Percentiles rank a stretch among this genome's conserved stretches.
Evolutionary conservation across 225 moss, liverwort and hornwort genomes (phyloP).

Genomic region (Physcomitrellopsis africana): DNA sequence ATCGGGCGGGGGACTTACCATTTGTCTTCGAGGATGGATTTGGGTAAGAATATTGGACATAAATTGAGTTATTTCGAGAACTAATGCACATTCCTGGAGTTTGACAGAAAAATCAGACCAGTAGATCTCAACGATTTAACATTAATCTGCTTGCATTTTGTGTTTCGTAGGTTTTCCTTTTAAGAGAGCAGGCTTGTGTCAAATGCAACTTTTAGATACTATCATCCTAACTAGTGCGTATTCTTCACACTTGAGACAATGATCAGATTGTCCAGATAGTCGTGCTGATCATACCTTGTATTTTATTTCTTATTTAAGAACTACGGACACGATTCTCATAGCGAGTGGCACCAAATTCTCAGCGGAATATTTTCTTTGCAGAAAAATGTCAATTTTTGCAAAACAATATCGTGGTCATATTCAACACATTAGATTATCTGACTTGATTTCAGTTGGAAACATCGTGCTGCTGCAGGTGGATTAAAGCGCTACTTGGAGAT

Average conservation of each 20-base stretch:
- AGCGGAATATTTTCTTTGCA: not conserved
- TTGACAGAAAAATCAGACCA: too few species aligned
- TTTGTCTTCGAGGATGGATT: slow-evolving; percentile 84
- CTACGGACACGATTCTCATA: not conserved
- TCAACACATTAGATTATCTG: too few species aligned
- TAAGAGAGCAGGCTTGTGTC: not conserved
- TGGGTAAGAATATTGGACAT: slow-evolving; percentile 50
- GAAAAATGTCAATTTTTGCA: not conserved
- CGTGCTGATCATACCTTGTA: slow-evolving; percentile 26
- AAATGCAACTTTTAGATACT: not conserved
- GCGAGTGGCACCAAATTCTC: not conserved
- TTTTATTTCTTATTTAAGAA: not conserved
- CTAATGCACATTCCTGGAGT: too few species aligned
- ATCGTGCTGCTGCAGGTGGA: slow-evolving; percentile 53
- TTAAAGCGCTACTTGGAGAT: slow-evolving; percentile 85
- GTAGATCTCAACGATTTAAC: not conserved
- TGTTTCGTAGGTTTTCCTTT: not conserved
- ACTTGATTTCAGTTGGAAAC: not conserved
- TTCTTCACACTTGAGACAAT: not conserved
- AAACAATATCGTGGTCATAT: not conserved
- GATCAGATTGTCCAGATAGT: not conserved
- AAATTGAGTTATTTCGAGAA: too few species aligned
- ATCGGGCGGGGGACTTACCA: slow-evolving; percentile 83
- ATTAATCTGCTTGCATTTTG: not conserved
- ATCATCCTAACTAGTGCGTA: not conserved